Evolutionary conservation across 495 filamentous ascomycete genomes (phyloP), one percentile per base, ranked within the genome.

Genomic region (Hypoxylon intermedium): DNA sequence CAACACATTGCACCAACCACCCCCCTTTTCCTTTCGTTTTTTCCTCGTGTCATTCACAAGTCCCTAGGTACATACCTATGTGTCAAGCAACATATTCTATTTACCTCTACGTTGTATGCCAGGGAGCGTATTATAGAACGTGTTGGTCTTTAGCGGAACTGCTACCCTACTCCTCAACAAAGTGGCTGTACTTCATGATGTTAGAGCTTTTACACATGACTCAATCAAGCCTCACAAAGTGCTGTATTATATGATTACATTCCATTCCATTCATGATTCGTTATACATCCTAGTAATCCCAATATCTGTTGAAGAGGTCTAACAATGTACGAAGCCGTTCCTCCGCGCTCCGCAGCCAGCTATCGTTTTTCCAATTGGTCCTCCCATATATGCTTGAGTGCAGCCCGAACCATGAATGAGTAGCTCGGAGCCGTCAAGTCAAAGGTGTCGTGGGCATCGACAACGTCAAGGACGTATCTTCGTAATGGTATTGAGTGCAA

Each of bases 391-490:
- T 45, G 42, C 42, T 28, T 9, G 19, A 45, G 23, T 23, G 66
- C 61, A 6, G 63, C 68, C 16, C 60, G 57, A 11, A 67, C 43
- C 0, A 70, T 26, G 57, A 50, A 74, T n/a, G 42, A 12, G 52
- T 57, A 67, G 34, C 66, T 67, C 15, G 71, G 67, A 12, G 69
- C 53, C 13, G 62, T 26, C 5, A 6, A 20, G 43, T 67, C 63
- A 3, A 70, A 18, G n/a, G 15, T 49, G 6, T 23, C 46, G 46
- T 49, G 46, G 3, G 55, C 42, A 12, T 57, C 34, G 9, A 53
- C 63, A 38, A 70, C 50, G 30, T 70, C 67, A 12, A 70, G 50
- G 5, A 60, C 52, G n/a, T 54, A 70, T 70, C 41, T 61, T 58
- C 9, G 59, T 64, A 9, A 61, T 42, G 18, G 63, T 63, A 18